These are phyloP conservation scores for Stachybotrys chlorohalonatus DNA, from an alignment of 2,329 filamentous ascomycete genomes.

Conservation along the genomic window DNA sequence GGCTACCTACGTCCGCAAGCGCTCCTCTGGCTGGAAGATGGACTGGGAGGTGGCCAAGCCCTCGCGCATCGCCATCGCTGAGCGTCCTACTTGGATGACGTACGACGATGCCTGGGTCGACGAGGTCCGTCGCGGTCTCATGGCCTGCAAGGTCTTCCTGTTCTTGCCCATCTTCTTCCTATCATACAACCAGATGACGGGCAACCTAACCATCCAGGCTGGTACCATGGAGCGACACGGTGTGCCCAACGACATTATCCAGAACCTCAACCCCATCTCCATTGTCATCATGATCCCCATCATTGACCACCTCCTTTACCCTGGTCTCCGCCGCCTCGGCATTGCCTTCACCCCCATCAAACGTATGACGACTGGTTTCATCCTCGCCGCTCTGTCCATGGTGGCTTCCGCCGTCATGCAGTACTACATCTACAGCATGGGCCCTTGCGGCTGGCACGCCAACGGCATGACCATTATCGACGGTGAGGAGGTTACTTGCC, in stretches of 20 bases:
- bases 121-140: constrained; percentile 61
- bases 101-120: constrained; percentile 81
- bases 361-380: constrained; percentile 63
- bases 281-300: constrained; percentile 69
- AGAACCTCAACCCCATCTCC: constrained; percentile 67
- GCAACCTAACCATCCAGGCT: constrained; percentile 55
- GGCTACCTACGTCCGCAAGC: constrained; percentile 52
- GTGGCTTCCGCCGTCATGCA: constrained; percentile 47
- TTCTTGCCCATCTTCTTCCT: constrained; percentile 59
- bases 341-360: constrained; percentile 68
- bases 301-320: constrained; percentile 61
- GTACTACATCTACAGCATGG: constrained; percentile 54
- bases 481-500: constrained; percentile 32
- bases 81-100: constrained; percentile 65
- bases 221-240: constrained; percentile 58
- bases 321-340: constrained; percentile 50
- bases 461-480: constrained; percentile 15
- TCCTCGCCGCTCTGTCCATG: constrained; percentile 54
- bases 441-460: constrained; percentile 50
- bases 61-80: constrained; percentile 43
- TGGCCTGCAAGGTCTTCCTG: constrained; percentile 62
- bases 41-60: constrained; percentile 65
- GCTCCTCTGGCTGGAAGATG: constrained; percentile 54
- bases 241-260: constrained; percentile 68
- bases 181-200: constrained; percentile 51